Evolutionary conservation across 139 green algal genomes (phyloP).

Genomic region (Nannochloris sp.): DNA sequence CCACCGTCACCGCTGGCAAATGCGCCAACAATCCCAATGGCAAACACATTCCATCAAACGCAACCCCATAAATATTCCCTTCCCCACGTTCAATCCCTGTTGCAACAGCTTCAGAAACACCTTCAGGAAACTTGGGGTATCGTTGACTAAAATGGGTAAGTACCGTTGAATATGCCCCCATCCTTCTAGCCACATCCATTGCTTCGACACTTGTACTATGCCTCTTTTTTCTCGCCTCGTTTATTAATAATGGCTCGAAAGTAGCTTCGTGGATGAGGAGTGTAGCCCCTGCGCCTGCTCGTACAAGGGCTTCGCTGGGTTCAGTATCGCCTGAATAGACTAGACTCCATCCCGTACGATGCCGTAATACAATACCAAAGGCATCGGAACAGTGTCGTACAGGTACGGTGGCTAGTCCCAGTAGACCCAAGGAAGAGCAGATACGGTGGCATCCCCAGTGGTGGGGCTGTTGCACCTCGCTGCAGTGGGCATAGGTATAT

Average conservation of each 20-base stretch:
- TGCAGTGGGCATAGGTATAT: slow-evolving; percentile 49
- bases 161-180: slow-evolving; percentile 49
- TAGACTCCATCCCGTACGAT: slow-evolving; percentile 61
- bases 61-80: slow-evolving; percentile 10
- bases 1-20: slow-evolving; percentile 12
- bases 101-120: neutral
- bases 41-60: slow-evolving; percentile 56
- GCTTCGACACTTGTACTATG: slow-evolving; percentile 74
- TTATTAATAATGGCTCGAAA: slow-evolving; percentile 36
- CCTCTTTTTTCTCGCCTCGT: slow-evolving; percentile 50
- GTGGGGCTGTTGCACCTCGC: slow-evolving; percentile 23
- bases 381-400: slow-evolving; percentile 67
- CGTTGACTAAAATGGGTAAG: slow-evolving; percentile 65
- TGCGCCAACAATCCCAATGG: slow-evolving; percentile 27
- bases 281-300: slow-evolving; percentile 20
- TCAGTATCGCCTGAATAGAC: slow-evolving; percentile 67
- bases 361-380: slow-evolving; percentile 51
- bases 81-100: neutral
- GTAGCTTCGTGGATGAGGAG: slow-evolving; percentile 64
- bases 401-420: slow-evolving; percentile 6
- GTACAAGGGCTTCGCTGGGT: slow-evolving; percentile 28
- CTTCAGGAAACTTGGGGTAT: slow-evolving; percentile 45
- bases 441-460: neutral
- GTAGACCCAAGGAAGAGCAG: neutral
- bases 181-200: slow-evolving; percentile 38